Evolutionary conservation across 306 rosid genomes (phyloP).

Genomic region (Spatholobus suberectus): DNA sequence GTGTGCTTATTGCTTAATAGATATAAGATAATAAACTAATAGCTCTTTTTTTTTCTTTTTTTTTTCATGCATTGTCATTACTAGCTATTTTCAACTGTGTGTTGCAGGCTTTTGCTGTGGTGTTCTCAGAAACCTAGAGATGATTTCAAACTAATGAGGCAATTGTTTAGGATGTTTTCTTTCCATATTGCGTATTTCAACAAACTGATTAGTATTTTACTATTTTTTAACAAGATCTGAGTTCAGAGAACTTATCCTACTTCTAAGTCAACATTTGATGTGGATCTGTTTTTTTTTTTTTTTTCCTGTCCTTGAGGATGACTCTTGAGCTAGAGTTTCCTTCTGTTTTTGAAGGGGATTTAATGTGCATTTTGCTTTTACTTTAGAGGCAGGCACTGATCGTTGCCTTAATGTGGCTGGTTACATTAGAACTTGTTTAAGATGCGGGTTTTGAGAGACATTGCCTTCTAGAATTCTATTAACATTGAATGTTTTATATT

Average conservation of each 20-base stretch:
- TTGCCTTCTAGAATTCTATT: background rate
- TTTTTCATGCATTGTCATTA: background rate
- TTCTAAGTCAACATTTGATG: background rate
- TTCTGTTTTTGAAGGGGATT: background rate
- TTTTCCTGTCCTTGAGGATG: background rate
- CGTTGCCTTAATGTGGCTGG: constrained; percentile 4
- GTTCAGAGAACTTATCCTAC: constrained; percentile 3
- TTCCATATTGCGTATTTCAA: constrained; percentile 8
- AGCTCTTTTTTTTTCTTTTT: background rate
- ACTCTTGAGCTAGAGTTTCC: constrained; percentile 2
- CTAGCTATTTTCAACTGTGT: constrained; percentile 1
- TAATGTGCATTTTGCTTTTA: background rate
- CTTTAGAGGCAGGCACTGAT: constrained; percentile 11
- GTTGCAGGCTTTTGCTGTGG: constrained; percentile 1
- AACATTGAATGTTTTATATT: background rate
- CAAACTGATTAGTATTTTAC: background rate
- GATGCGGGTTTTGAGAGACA: constrained; percentile 6
- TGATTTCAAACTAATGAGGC: background rate
- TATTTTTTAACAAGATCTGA: background rate
- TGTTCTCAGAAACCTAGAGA: constrained; percentile 12
- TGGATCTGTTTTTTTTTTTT: background rate
- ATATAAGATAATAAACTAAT: background rate
- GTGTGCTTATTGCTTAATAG: constrained; percentile 16
- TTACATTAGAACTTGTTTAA: constrained; percentile 15
- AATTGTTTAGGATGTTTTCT: constrained; percentile 19